Evolutionary conservation across 2,329 filamentous ascomycete genomes (phyloP).

Genomic region (Hymenoscyphus occultus): DNA sequence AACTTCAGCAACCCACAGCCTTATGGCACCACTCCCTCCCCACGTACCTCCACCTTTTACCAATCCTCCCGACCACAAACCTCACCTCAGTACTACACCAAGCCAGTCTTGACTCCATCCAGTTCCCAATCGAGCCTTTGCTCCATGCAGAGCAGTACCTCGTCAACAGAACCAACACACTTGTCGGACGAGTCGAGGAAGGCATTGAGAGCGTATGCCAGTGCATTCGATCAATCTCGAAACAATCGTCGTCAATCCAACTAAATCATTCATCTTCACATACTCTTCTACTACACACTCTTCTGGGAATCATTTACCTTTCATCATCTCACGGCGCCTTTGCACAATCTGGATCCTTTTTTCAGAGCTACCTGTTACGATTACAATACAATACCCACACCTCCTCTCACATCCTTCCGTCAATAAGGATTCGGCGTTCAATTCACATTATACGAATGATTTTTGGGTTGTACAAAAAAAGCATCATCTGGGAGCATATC

Average conservation of each 20-base stretch:
- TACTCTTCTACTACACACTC: constrained; percentile 4
- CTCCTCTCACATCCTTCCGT: constrained; percentile 25
- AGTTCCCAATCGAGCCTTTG: constrained; percentile 82
- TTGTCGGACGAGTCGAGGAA: constrained; percentile 74
- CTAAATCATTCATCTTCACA: constrained; percentile 14
- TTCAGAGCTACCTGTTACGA: constrained; percentile 25
- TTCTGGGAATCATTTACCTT: not conserved
- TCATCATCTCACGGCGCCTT: constrained; percentile 16
- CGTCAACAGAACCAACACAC: constrained; percentile 50
- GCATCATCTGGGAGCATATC: constrained; percentile 28
- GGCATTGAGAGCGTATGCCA: constrained; percentile 82
- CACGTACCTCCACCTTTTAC: constrained; percentile 38
- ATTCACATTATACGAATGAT: constrained; percentile 20
- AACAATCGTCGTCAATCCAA: constrained; percentile 35
- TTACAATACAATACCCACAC: constrained; percentile 26
- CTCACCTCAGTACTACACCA: constrained; percentile 40
- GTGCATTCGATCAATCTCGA: constrained; percentile 73
- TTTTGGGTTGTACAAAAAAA: constrained; percentile 34
- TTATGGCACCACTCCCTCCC: constrained; percentile 50
- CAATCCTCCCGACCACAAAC: constrained; percentile 50
- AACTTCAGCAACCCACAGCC: constrained; percentile 66
- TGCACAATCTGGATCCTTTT: constrained; percentile 28
- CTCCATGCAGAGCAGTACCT: constrained; percentile 63
- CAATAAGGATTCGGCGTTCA: constrained; percentile 31
- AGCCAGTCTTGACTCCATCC: constrained; percentile 60